Evolutionary conservation across 768 basidiomycete species (phyloP), one percentile per base, ranked within the genome.

Genomic region (Rhodotorula taiwanensis): DNA sequence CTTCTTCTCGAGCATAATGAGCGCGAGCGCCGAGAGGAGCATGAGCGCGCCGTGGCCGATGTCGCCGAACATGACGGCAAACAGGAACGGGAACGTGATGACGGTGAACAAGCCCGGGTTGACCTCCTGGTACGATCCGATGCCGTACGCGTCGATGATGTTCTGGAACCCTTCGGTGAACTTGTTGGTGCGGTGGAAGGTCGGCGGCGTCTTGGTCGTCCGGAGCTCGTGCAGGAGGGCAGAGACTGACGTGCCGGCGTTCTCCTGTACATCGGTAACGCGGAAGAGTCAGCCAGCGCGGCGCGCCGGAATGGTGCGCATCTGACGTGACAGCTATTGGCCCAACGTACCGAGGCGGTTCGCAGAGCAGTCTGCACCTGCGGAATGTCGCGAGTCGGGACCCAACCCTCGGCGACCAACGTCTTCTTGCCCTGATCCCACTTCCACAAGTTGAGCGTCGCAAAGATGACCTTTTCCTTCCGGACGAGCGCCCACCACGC

Each of bases 41-140:
- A 89, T 87, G 72, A 98, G 84, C 64, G 83, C 79, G 34, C 91
- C 95, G 77, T 99, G 95, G 5, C 95, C 95, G 73, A 98, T 88
- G 77, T 99, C 95, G 72, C 95, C 95, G 74, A 99, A 99, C 95
- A 99, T 99, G 78, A 99, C 89, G 8, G 91, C 94, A 72, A 98
- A 99, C 70, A 99, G 77, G 84, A 99, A 98, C 0, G 95, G 95
- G 84, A 72, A 72, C 10, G 73, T 74, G 70, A 78, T 77, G 64
- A 77, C 76, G 52, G 79, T 90, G 76, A 94, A 94, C 33, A 98
- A 77, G 57, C 93, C 95, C 25, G 95, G 94, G 75, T 98, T 98
- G 75, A 92, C 85, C 76, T 99, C 95, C 75, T 97, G 89, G 75
- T 99, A 98, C 2, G 83, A 85, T 20, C 91, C 88, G 55, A 89